Evolutionary conservation across 441 rosid genomes (phyloP).

Genomic region (Aleurites moluccanus): DNA sequence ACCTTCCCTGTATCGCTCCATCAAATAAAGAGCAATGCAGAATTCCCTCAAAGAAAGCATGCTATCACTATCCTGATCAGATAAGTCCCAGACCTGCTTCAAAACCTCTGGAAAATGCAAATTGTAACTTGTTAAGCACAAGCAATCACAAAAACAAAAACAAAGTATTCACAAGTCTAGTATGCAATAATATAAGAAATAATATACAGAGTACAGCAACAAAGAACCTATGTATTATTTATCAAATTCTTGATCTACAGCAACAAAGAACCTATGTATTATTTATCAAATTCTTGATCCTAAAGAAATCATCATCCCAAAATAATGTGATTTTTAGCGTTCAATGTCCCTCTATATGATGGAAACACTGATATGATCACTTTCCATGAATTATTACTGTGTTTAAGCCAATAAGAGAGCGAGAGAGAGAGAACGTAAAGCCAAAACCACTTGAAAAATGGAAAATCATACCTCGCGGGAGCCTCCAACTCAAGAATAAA

Average conservation of each 20-base stretch:
- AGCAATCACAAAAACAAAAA: constrained; percentile 19
- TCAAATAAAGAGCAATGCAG: constrained; percentile 90
- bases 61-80: constrained; percentile 94
- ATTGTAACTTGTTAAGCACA: constrained; percentile 23
- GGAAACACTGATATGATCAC: not conserved
- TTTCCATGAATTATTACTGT: constrained; percentile 1
- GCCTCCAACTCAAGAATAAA: constrained; percentile 92
- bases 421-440: not conserved
- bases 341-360: not conserved
- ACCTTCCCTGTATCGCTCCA: constrained; percentile 95
- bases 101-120: constrained; percentile 64
- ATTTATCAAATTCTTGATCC: not conserved
- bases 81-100: constrained; percentile 94
- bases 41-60: constrained; percentile 98
- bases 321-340: not conserved
- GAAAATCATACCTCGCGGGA: constrained; percentile 76
- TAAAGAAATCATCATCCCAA: not conserved
- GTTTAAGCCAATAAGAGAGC: not conserved
- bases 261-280: not conserved
- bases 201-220: not conserved
- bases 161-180: constrained; percentile 1
- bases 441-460: constrained; percentile 1
- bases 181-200: constrained; percentile 2
- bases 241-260: not conserved
- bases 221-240: not conserved